Percentiles rank a stretch among this genome's conserved stretches.
Evolutionary conservation across 2,329 filamentous ascomycete species (phyloP).

Genomic region (Reticulascus tulasneorum): DNA sequence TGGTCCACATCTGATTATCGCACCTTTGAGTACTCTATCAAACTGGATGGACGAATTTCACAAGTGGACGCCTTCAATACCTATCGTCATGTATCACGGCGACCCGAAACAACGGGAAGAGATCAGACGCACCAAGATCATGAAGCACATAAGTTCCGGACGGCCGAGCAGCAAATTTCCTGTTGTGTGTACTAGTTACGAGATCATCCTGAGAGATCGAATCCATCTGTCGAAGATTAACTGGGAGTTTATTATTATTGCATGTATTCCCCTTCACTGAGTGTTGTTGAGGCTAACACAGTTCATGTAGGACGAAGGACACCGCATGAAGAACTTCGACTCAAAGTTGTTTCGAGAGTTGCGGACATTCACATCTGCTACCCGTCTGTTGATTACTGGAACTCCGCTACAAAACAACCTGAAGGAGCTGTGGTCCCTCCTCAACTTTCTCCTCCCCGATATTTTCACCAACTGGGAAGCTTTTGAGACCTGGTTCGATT

Average conservation of each 20-base stretch:
- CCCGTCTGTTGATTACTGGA: conserved; percentile 86
- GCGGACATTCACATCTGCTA: conserved; percentile 83
- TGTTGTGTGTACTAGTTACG: conserved; percentile 90
- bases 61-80: conserved; percentile 84
- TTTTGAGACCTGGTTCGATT: conserved; percentile 96
- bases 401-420: conserved; percentile 96
- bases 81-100: conserved; percentile 88
- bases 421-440: conserved; percentile 87
- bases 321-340: conserved; percentile 95
- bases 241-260: conserved; percentile 97
- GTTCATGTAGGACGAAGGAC: conserved; percentile 72
- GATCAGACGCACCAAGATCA: conserved; percentile 70
- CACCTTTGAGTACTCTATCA: conserved; percentile 83
- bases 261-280: conserved; percentile 30
- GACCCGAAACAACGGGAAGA: conserved; percentile 71
- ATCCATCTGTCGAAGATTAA: conserved; percentile 77
- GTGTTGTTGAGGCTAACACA: conserved; percentile 13
- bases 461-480: conserved; percentile 92
- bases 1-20: conserved; percentile 86
- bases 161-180: conserved; percentile 67
- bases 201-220: conserved; percentile 90
- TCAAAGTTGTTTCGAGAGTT: conserved; percentile 87
- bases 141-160: conserved; percentile 61
- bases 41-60: conserved; percentile 96
- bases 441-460: conserved; percentile 88